phyloP scores from a whole-genome alignment of 768 basidiomycete genomes.

The Rhodotorula sphaerocarpa region DNA sequence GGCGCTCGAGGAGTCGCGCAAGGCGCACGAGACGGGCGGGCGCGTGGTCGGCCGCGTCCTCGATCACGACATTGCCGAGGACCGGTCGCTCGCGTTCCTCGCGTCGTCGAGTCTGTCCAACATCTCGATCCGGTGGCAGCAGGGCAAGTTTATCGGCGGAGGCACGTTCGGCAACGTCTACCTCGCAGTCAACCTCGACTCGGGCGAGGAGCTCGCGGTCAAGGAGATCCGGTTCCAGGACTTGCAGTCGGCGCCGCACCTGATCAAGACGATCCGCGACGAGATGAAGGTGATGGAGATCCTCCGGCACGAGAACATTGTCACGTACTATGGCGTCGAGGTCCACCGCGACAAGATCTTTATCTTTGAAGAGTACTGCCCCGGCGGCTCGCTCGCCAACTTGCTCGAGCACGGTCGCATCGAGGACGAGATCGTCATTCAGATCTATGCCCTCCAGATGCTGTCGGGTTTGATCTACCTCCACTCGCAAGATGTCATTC shows the following conservation, averaged over 20 bases:
- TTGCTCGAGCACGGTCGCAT: slow-evolving; percentile 86
- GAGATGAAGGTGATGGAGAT: slow-evolving; percentile 97
- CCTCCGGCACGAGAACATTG: slow-evolving; percentile 92
- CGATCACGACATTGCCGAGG: slow-evolving; percentile 86
- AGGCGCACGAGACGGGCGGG: slow-evolving; percentile 58
- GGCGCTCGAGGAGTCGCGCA: slow-evolving; percentile 60
- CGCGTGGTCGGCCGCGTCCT: slow-evolving; percentile 80
- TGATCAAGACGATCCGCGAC: slow-evolving; percentile 87
- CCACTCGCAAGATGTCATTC: slow-evolving; percentile 82
- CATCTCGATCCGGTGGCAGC: slow-evolving; percentile 94
- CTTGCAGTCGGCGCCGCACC: slow-evolving; percentile 71
- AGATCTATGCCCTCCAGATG: slow-evolving; percentile 95
- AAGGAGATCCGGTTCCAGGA: slow-evolving; percentile 98
- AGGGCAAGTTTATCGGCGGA: slow-evolving; percentile 95
- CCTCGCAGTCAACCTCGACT: slow-evolving; percentile 89
- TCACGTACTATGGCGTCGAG: slow-evolving; percentile 98
- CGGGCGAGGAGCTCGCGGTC: slow-evolving; percentile 93
- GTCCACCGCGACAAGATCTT: slow-evolving; percentile 98
- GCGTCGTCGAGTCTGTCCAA: slow-evolving; percentile 84
- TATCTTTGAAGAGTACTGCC: slow-evolving; percentile 97
- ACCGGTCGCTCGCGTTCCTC: slow-evolving; percentile 84
- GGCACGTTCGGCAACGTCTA: slow-evolving; percentile 99
- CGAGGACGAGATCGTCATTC: slow-evolving; percentile 91
- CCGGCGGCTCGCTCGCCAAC: slow-evolving; percentile 83
- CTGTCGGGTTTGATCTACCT: slow-evolving; percentile 86